Conservation (phyloP, 1,139 yeast genomes). For the Pichiaceae sp. region DNA sequence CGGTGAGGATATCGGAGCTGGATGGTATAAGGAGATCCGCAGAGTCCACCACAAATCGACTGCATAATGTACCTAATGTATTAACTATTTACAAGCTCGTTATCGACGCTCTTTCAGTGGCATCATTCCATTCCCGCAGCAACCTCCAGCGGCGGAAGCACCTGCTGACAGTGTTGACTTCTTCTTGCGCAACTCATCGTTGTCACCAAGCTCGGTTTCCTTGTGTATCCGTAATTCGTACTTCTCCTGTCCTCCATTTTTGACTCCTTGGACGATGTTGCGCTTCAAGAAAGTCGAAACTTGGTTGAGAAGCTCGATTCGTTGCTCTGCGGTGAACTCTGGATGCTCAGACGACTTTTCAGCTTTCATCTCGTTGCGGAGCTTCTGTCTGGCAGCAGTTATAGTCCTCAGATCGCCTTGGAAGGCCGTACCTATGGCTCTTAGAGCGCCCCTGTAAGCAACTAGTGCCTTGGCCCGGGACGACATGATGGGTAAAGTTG, state of each 20-base stretch:
- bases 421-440: constrained; percentile 69
- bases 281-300: constrained; percentile 58
- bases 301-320: constrained; percentile 56
- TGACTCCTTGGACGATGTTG: constrained; percentile 80
- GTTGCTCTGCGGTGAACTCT: constrained; percentile 37
- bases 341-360: constrained; percentile 38
- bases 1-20: constrained; percentile 64
- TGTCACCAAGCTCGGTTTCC: constrained; percentile 85
- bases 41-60: no score
- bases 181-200: constrained; percentile 45
- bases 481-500: not conserved
- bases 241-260: constrained; percentile 36
- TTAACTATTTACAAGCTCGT: no score
- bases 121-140: constrained; percentile 27
- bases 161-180: constrained; percentile 23
- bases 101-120: not conserved
- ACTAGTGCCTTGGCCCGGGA: constrained; percentile 20
- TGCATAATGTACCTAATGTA: no score
- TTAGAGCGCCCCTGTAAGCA: constrained; percentile 58
- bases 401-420: constrained; percentile 45
- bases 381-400: constrained; percentile 54
- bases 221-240: constrained; percentile 63
- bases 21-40: constrained; percentile 45
- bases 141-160: constrained; percentile 26
- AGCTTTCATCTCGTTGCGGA: constrained; percentile 31